phyloP scores from a whole-genome alignment of 1,139 yeast genomes.

The Entelexis sorbosivorans region DNA sequence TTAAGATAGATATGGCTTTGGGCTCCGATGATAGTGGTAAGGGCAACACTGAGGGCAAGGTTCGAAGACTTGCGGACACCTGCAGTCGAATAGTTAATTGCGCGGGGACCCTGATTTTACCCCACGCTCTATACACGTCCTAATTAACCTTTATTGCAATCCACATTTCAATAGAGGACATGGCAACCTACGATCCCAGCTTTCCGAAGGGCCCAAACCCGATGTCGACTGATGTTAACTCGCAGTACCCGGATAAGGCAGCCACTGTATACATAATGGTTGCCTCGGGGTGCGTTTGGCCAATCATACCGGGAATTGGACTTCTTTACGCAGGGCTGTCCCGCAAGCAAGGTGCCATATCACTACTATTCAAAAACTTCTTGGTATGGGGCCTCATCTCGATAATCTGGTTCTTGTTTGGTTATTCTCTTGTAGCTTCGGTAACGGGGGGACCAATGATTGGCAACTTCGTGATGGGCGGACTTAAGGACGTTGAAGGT shows the following conservation, averaged over 20 bases:
- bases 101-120: no score
- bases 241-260: constrained; percentile 8
- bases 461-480: constrained; percentile 70
- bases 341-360: constrained; percentile 84
- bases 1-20: neutral
- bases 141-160: no score
- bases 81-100: no score
- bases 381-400: constrained; percentile 72
- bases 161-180: neutral
- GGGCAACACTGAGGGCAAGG: neutral
- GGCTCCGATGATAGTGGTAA: neutral
- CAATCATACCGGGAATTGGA: constrained; percentile 92
- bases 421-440: constrained; percentile 76
- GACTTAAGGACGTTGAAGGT: constrained; percentile 67
- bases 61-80: neutral
- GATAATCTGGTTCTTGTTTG: constrained; percentile 97
- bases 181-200: constrained; percentile 9
- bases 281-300: constrained; percentile 69
- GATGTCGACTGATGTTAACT: constrained; percentile 10
- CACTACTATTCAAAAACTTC: constrained; percentile 84
- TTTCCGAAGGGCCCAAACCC: constrained; percentile 17
- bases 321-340: constrained; percentile 79
- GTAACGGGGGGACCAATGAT: constrained; percentile 57
- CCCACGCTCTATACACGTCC: no score
- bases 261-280: constrained; percentile 53